Evolutionary conservation across 2,329 filamentous ascomycete species (phyloP), one percentile per base, ranked within the genome.

Genomic region (Fusarium pininemorale): DNA sequence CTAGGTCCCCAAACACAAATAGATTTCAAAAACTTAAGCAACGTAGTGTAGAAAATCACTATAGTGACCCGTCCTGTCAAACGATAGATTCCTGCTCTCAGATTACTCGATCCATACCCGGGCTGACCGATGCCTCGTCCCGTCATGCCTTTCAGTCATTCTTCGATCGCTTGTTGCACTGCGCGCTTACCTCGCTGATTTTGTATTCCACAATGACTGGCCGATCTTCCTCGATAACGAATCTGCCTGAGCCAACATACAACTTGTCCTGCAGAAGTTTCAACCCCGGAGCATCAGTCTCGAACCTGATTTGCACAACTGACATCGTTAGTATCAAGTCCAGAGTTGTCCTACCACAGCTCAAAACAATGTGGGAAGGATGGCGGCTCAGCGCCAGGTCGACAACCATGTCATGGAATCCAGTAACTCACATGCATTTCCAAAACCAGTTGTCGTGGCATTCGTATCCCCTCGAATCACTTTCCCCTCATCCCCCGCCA

Each of bases 161-260:
- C 47, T 55, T 56, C 28, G 54, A 30, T 30, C 63, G 56, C 42
- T 69, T 70, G 13, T 69, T 71, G 42, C 77, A 80, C 22, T 69
- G 69, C 12, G 79, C 77, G 18, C 73, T 78, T 22, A 85, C 82
- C 65, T 84, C 80, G 62, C 83, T 85, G 70, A 85, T 83, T 71
- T 84, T 84, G 73, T 84, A 85, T 75, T 85, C 83, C 26, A 85
- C 83, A 35, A 82, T 73, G 24, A 80, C 71, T 32, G 79, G 75
- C 54, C 80, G 75, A 16, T 81, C 79, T 47, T 78, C 67, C 47
- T 81, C 80, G 38, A 84, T 72, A 38, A 84, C 77, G 71, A 85
- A 85, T 26, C 83, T 79, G 28, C 84, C 84, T 22, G 82, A 83
- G 4, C 79, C 83, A 47, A 85, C 83, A 69, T 81, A 84, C n/a